Evolutionary conservation across 2,329 filamentous ascomycete species (phyloP).

Genomic region (Parafenestella ontariensis): DNA sequence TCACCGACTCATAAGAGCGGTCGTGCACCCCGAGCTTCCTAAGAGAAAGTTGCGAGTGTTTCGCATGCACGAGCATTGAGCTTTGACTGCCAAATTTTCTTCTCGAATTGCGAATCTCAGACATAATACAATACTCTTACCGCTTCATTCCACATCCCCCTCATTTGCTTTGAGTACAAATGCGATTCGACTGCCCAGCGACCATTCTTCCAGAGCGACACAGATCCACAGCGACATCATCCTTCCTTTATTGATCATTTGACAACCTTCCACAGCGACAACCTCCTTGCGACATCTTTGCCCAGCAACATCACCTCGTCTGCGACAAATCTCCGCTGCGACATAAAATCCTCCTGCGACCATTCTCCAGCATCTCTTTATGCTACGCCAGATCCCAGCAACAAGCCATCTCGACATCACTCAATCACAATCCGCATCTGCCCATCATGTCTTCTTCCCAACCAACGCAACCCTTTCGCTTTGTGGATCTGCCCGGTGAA

Average conservation of each 20-base stretch:
- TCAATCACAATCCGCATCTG: neutral
- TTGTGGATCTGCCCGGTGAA: conserved; percentile 35
- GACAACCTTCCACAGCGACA: conserved; percentile 23
- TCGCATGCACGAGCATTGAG: conserved; percentile 17
- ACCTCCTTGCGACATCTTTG: conserved; percentile 19
- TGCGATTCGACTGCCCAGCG: conserved; percentile 17
- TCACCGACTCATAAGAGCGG: conserved; percentile 28
- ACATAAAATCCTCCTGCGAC: too few species aligned
- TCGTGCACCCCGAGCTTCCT: conserved; percentile 25
- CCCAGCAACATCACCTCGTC: conserved; percentile 6
- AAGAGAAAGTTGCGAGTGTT: conserved; percentile 15
- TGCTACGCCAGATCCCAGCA: conserved; percentile 1
- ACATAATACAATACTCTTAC: conserved; percentile 23
- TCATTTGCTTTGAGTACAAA: conserved; percentile 28
- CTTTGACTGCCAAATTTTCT: conserved; percentile 23
- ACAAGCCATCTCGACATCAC: neutral
- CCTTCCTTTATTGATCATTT: conserved; percentile 7
- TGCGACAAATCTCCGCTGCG: too few species aligned
- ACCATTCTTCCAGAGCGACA: conserved; percentile 23
- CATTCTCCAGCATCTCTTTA: neutral
- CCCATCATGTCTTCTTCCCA: conserved; percentile 22
- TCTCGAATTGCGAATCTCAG: conserved; percentile 24
- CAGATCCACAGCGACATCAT: conserved; percentile 20
- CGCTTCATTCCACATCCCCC: conserved; percentile 15
- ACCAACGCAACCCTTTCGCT: conserved; percentile 28